A percentile compares a stretch with the other conserved stretches of the same genome.
Evolutionary conservation across 163 green algal genomes (phyloP).

Genomic region (Dunaliella salina): DNA sequence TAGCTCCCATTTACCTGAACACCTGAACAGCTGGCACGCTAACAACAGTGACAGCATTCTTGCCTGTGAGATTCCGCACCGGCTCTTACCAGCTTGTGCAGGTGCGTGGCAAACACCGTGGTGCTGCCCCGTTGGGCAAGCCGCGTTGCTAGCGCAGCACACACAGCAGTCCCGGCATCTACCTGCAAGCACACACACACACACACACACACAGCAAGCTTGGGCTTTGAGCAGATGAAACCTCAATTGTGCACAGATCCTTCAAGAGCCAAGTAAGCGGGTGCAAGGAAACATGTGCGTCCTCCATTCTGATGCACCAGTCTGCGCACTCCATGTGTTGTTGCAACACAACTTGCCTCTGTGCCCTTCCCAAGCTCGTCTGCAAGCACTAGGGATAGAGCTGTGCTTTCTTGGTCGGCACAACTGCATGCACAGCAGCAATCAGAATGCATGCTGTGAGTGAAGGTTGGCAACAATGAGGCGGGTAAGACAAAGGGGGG

Average conservation of each 20-base stretch:
- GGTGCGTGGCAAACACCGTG: conserved; percentile 84
- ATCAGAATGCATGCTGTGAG: no score
- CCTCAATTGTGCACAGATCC: not conserved
- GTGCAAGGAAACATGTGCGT: not conserved
- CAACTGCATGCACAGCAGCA: not conserved
- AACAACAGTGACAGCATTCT: no score
- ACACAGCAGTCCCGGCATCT: conserved; percentile 55
- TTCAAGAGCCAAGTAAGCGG: not conserved
- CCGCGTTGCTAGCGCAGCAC: conserved; percentile 55
- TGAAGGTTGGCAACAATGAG: no score
- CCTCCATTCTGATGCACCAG: not conserved
- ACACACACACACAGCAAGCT: no score
- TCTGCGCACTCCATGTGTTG: not conserved
- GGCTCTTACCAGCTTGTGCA: conserved; percentile 67
- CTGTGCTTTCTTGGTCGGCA: not conserved
- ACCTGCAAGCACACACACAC: conserved; percentile 32
- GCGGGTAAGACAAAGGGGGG: no score
- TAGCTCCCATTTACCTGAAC: no score
- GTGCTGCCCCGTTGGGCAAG: conserved; percentile 37
- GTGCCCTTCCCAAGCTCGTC: conserved; percentile 92
- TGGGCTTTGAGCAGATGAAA: not conserved
- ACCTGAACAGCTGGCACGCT: no score
- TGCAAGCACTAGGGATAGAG: conserved; percentile 65
- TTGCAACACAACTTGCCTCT: conserved; percentile 28
- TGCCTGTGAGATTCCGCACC: no score